Evolutionary conservation across 495 filamentous ascomycete species (phyloP).

Genomic region (Chaetomidium leptoderma): DNA sequence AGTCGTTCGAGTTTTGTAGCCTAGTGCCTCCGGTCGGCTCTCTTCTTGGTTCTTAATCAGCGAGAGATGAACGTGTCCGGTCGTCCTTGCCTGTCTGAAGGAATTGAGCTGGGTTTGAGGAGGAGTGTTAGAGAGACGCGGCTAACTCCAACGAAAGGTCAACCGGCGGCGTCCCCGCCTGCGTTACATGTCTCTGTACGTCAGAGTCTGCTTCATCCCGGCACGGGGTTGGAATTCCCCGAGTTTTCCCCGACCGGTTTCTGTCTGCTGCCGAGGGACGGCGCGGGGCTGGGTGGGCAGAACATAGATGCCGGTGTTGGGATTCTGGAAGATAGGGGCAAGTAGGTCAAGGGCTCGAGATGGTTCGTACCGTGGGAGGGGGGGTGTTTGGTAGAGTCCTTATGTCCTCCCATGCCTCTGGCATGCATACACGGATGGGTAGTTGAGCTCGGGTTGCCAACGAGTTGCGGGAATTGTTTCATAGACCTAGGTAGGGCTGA

Average conservation of each 20-base stretch:
- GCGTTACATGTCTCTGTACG: not conserved
- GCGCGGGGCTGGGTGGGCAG: not conserved
- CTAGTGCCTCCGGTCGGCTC: no score
- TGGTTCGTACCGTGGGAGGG: not conserved
- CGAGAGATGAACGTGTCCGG: not conserved
- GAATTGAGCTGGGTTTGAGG: not conserved
- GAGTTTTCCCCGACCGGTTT: not conserved
- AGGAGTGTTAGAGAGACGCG: not conserved
- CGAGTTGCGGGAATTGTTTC: constrained; percentile 3
- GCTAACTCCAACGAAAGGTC: no score
- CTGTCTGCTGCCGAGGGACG: not conserved
- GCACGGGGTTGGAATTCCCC: not conserved
- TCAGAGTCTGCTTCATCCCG: not conserved
- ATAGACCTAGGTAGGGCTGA: constrained; percentile 16
- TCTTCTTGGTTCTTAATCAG: not conserved
- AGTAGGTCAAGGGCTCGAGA: not conserved
- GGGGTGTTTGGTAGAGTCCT: no score
- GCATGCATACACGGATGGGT: constrained; percentile 29
- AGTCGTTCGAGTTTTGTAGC: no score
- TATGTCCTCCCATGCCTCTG: not conserved
- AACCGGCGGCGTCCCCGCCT: no score
- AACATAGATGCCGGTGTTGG: not conserved
- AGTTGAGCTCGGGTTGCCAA: not conserved
- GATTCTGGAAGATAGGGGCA: not conserved
- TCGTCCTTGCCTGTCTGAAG: not conserved